phyloP scores from a whole-genome alignment of 371 early-diverging fungal genomes.

The Zopfochytrium polystomum region DNA sequence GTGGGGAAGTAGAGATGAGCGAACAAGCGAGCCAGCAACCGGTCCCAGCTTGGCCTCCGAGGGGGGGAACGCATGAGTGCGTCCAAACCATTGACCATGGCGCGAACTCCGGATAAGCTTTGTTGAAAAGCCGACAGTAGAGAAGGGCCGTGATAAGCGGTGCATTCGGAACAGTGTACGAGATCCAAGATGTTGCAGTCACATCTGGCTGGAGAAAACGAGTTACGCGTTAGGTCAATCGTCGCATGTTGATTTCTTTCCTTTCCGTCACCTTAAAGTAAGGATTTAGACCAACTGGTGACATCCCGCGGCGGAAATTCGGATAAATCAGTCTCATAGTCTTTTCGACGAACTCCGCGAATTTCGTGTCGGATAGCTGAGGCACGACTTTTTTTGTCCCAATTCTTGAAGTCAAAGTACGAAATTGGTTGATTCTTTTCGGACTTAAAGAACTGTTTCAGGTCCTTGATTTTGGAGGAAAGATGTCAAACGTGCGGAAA shows the following conservation, averaged over 20 bases:
- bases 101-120: no score
- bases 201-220: background rate
- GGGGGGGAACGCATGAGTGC: conserved; percentile 11
- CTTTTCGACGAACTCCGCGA: background rate
- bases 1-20: conserved; percentile 11
- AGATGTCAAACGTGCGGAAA: no score
- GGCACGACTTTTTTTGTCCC: conserved; percentile 17
- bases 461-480: no score
- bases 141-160: conserved; percentile 16
- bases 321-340: conserved; percentile 14
- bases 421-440: background rate
- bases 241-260: no score
- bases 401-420: conserved; percentile 11
- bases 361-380: background rate
- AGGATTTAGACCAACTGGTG: conserved; percentile 13
- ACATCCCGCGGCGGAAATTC: conserved; percentile 9
- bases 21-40: conserved; percentile 1
- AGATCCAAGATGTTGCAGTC: background rate
- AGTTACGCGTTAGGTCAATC: background rate
- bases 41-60: conserved; percentile 13
- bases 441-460: conserved; percentile 21
- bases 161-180: conserved; percentile 19
- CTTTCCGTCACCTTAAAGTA: conserved; percentile 3
- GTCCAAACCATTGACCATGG: no score
- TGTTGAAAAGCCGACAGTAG: conserved; percentile 13